Evolutionary conservation across 441 rosid genomes (phyloP), one percentile per base, ranked within the genome.

Genomic region (Erodium trifolium): DNA sequence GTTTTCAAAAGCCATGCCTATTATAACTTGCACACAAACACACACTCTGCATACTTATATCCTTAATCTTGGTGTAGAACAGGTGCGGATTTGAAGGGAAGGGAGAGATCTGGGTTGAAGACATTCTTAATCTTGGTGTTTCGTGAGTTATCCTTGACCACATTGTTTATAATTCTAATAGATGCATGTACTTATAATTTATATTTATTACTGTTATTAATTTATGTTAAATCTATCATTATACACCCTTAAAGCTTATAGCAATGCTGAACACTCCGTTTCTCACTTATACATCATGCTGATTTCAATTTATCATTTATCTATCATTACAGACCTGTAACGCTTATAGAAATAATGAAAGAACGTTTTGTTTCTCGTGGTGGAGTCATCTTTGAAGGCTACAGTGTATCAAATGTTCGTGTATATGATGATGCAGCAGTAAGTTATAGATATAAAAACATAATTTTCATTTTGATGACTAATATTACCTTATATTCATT

Each of bases 51-150:
- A 31, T 31, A 31, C 34, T 31, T 31, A 31, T 31, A 31, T 31
- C 34, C 34, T 3, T 31, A 31, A 31, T 31, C 3, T 31, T 3
- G 34, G 57, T 77, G 81, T 91, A 94, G 99, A 91, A 91, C 79
- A 87, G 92, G 83, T 94, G 99, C 69, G 96, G 97, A 67, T 94
- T 91, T 29, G 93, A 89, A 82, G 87, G 78, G 75, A 90, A 80
- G 77, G 97, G 92, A 18, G 97, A 93, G 75, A 85, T 93, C 73
- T 91, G 94, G 97, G 97, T 91, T 70, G 78, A 91, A 78, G 90
- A 90, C 83, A 91, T 89, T 85, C 99, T 93, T 72, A 87, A 93
- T 78, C 96, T 89, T 53, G 97, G 98, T 53, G 84, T 93, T 78
- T 86, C 84, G 97, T 93, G 83, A 87, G 98, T 90, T 67, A 34